A percentile compares a stretch with the other conserved stretches of the same genome.
phyloP scores from a whole-genome alignment of 768 basidiomycete species.

The Mrakia frigida region DNA sequence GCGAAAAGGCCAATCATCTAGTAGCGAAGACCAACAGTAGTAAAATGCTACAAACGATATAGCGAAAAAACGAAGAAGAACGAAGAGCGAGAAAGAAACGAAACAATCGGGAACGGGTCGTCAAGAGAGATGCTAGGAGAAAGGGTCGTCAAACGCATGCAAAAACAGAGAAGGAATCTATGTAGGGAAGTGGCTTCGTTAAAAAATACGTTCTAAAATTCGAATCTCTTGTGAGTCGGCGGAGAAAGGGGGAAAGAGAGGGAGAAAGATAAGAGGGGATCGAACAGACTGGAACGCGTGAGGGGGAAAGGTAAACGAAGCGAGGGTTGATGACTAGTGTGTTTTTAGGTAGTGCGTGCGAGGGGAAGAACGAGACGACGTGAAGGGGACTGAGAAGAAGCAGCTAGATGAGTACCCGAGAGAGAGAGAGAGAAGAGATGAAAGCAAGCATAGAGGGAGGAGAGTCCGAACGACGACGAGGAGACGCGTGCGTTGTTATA shows the following conservation, averaged over 20 bases:
- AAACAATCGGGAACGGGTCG: neutral
- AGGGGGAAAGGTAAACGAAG: neutral
- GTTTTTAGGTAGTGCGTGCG: constrained; percentile 2
- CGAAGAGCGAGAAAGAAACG: neutral
- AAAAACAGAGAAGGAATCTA: neutral
- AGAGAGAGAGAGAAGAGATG: constrained; percentile 6
- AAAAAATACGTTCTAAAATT: neutral
- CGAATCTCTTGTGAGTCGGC: neutral
- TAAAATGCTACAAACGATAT: constrained; percentile 7
- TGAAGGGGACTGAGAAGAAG: neutral
- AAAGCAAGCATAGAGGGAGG: too few relatives aligned
- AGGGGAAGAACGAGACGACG: neutral
- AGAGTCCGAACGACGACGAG: neutral
- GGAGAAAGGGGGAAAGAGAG: neutral
- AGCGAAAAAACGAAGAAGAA: neutral
- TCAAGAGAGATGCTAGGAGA: constrained; percentile 1
- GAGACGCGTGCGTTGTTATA: neutral
- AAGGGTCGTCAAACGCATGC: constrained; percentile 6
- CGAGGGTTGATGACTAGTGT: neutral
- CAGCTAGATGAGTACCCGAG: neutral
- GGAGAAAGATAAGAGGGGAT: neutral
- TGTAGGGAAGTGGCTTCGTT: neutral
- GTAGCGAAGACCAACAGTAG: neutral
- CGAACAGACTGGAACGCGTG: neutral
- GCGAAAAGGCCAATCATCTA: constrained; percentile 1